phyloP scores from a whole-genome alignment of 805 yeast genomes.

The Brettanomyces naardenensis region DNA sequence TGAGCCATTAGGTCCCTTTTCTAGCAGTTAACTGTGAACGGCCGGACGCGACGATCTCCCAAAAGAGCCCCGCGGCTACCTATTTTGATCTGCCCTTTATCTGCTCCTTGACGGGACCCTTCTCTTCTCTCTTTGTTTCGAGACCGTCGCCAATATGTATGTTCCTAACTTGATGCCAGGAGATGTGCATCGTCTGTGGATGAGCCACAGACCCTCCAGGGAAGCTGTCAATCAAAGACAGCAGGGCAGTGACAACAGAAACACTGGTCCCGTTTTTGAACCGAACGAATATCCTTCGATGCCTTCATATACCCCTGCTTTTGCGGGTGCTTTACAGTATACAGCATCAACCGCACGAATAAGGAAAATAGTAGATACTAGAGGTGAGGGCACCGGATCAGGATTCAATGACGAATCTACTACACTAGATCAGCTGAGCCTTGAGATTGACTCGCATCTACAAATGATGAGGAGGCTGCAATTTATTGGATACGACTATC shows the following conservation, averaged over 20 bases:
- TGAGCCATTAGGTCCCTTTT: too few relatives aligned
- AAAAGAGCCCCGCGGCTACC: too few relatives aligned
- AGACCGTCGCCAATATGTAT: too few relatives aligned
- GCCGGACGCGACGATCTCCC: too few relatives aligned
- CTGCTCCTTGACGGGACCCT: too few relatives aligned
- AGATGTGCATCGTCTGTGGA: slow-evolving; percentile 40
- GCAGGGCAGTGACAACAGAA: not conserved
- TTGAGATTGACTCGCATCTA: slow-evolving; percentile 16
- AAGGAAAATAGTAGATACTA: not conserved
- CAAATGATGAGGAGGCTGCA: slow-evolving; percentile 27
- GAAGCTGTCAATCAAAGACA: not conserved
- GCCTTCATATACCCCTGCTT: slow-evolving; percentile 44
- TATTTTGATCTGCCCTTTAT: too few relatives aligned
- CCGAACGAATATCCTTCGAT: slow-evolving; percentile 39
- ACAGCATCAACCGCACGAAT: not conserved
- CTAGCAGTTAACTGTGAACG: too few relatives aligned
- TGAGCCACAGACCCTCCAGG: slow-evolving; percentile 10
- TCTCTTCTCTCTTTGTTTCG: too few relatives aligned
- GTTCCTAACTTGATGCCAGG: slow-evolving; percentile 38
- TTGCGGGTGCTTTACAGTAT: slow-evolving; percentile 25
- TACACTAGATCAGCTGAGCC: slow-evolving; percentile 13
- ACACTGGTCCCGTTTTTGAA: not conserved
- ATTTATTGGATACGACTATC: slow-evolving; percentile 37
- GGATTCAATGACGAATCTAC: slow-evolving; percentile 4
- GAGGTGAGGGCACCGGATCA: not conserved